Evolutionary conservation across 495 filamentous ascomycete genomes (phyloP).

Genomic region (Opeltia flavorubescens): DNA sequence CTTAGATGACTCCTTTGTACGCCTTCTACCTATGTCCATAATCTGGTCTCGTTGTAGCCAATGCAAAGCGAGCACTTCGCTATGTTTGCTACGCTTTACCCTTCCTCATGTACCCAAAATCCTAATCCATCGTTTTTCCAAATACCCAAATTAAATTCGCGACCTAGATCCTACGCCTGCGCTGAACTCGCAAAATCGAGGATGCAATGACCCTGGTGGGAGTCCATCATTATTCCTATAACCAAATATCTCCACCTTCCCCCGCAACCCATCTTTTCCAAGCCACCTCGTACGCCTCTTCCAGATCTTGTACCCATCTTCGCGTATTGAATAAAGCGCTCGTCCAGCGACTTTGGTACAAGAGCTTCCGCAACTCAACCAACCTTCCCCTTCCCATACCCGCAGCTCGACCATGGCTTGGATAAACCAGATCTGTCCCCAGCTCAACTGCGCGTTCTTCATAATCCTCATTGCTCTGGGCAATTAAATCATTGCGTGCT

Average conservation of each 20-base stretch:
- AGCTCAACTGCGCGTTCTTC: slow-evolving; percentile 66
- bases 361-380: slow-evolving; percentile 57
- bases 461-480: slow-evolving; percentile 61
- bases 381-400: slow-evolving; percentile 53
- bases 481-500: slow-evolving; percentile 65
- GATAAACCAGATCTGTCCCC: slow-evolving; percentile 53
- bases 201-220: neutral
- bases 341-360: slow-evolving; percentile 69
- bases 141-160: neutral
- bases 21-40: too few species aligned
- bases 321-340: slow-evolving; percentile 83
- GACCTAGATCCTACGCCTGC: neutral
- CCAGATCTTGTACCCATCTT: slow-evolving; percentile 85
- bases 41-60: too few species aligned
- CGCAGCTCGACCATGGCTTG: slow-evolving; percentile 26
- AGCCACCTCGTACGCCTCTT: slow-evolving; percentile 74
- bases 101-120: neutral
- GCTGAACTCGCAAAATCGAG: neutral
- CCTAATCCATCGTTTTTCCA: neutral
- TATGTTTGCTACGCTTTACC: slow-evolving; percentile 1
- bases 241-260: slow-evolving; percentile 81
- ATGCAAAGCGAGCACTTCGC: slow-evolving; percentile 12
- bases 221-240: slow-evolving; percentile 5
- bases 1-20: too few species aligned
- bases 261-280: slow-evolving; percentile 81